Evolutionary conservation across 805 yeast species (phyloP), one percentile per base, ranked within the genome.

Genomic region (Hermanozyma aechmeae): DNA sequence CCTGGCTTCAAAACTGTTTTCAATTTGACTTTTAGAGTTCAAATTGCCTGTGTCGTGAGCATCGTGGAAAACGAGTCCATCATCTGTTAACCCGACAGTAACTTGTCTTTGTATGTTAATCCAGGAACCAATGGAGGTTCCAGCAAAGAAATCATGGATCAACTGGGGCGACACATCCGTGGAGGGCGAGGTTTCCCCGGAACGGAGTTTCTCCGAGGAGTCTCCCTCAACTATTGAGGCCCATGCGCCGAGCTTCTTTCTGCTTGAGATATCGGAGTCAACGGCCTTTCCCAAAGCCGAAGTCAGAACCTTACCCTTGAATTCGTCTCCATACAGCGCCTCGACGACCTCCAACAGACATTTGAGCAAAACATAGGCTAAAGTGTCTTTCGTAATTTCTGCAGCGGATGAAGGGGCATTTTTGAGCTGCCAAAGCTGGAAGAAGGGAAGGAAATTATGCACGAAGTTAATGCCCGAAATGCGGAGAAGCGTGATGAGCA

Each of bases 391-490:
- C 9, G 47, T 34, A 4, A 37, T 21, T 4, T 15, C 25, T 9
- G 34, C 28, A 3, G 27, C 15, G 9, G 32, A 23, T 7, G 35
- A 42, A n/a, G 43, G 13, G 26, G 28, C 32, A 15, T 34, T 35
- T 5, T 46, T 45, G 11, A 60, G 28, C 23, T 46, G 40, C 75
- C 75, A 71, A 31, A 56, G 58, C 31, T 55, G 55, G 36, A 68
- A 61, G 37, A 58, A 66, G 3, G 73, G 66, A 3, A 71, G 33
- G 27, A 59, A 63, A 36, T 68, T 67, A 34, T 49, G 57, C 14
- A 67, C 40, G 15, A 68, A 61, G 39, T 71, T 71, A 27, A 69
- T 47, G 1, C 77, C 78, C 30, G 60, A 60, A 16, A 51, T 52
- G 23, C 12, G 6, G 20, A 17, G 20, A 7, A 7, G 20, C n/a